Conservation (phyloP, 2,329 filamentous ascomycete genomes). For the Acephala macrosclerotiorum region DNA sequence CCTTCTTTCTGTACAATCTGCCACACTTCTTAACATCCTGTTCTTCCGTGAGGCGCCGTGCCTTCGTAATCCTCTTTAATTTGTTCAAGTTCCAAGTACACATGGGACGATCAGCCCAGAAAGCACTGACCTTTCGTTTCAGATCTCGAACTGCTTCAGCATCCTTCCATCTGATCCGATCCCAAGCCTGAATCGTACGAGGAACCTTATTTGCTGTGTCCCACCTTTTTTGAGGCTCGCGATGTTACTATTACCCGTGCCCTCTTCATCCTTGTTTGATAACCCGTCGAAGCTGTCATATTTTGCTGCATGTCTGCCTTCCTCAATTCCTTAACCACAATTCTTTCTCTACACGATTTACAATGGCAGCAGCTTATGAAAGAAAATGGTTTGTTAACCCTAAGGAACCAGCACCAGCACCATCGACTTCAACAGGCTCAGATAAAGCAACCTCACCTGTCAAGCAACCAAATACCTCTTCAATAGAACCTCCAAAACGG, state of each 20-base stretch:
- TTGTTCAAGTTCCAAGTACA: neutral
- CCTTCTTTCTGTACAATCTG: constrained; percentile 6
- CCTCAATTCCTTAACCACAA: neutral
- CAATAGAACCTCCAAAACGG: neutral
- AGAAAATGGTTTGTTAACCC: neutral
- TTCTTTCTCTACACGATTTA: neutral
- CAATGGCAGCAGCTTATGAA: constrained; percentile 4
- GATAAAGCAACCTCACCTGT: neutral
- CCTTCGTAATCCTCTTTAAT: neutral
- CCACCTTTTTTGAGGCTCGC: constrained; percentile 5
- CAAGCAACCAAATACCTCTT: neutral
- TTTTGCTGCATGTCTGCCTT: neutral
- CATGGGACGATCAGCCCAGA: constrained; percentile 9
- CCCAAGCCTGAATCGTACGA: constrained; percentile 3
- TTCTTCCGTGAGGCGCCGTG: neutral
- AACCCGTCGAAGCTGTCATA: neutral
- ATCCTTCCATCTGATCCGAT: constrained; percentile 10
- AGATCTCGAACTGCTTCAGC: constrained; percentile 8
- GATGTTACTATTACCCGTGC: constrained; percentile 3
- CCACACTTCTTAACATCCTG: neutral
- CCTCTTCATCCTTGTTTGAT: constrained; percentile 7
- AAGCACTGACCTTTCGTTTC: constrained; percentile 15
- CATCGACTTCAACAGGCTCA: neutral
- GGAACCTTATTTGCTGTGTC: neutral
- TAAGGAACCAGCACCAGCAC: neutral